Percentiles rank a stretch among this genome's conserved stretches.
phyloP scores from a whole-genome alignment of 2,329 filamentous ascomycete genomes.

The Colletotrichum sojae region DNA sequence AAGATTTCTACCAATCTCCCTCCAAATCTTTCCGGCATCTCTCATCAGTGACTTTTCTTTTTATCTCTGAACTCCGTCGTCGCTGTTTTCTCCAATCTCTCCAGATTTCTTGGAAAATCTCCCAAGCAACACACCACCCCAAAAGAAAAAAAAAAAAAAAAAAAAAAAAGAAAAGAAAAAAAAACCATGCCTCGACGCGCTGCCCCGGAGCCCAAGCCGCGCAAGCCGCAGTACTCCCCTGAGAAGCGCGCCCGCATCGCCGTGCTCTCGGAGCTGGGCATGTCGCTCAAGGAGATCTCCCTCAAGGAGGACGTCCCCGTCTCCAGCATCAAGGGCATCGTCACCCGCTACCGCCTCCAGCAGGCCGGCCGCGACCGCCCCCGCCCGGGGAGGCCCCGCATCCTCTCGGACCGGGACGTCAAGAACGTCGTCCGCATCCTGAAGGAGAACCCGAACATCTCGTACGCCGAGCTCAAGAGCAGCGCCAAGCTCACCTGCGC shows the following conservation, averaged over 20 bases:
- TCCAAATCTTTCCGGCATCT: no score
- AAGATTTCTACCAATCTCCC: no score
- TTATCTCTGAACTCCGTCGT: no score
- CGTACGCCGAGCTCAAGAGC: constrained; percentile 38
- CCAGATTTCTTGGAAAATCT: no score
- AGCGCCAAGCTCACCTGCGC: constrained; percentile 36
- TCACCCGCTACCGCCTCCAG: constrained; percentile 40
- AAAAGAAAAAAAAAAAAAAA: no score
- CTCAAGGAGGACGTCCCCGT: constrained; percentile 40
- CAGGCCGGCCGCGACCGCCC: constrained; percentile 39
- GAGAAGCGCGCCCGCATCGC: constrained; percentile 41
- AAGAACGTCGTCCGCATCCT: constrained; percentile 38
- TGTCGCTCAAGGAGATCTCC: constrained; percentile 40
- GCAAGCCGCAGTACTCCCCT: constrained; percentile 40
- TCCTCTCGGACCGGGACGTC: constrained; percentile 38
- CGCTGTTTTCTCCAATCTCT: no score
- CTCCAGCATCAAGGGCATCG: constrained; percentile 40
- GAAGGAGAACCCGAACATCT: constrained; percentile 36
- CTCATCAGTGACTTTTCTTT: no score
- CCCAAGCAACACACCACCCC: no score
- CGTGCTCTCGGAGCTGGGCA: constrained; percentile 39
- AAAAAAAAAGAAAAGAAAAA: no score
- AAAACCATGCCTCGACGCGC: constrained; percentile 38
- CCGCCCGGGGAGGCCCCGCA: constrained; percentile 35
- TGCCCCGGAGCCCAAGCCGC: constrained; percentile 37